Evolutionary conservation across 441 rosid species (phyloP).

Genomic region (Melastoma candidum): DNA sequence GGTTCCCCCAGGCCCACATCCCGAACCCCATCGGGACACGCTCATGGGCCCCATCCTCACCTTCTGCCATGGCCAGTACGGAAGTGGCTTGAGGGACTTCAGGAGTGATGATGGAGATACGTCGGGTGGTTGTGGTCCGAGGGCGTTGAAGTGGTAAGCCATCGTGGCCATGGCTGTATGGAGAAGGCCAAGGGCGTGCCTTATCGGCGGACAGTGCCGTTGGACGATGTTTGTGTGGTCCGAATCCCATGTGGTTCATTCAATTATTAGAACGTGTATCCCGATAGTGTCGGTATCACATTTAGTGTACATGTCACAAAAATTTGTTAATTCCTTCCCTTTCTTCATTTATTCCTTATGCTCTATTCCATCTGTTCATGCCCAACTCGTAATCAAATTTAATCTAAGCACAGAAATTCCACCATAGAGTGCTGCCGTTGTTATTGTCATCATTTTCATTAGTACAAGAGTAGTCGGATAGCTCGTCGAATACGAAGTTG

Average conservation of each 20-base stretch:
- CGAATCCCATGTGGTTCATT: no score
- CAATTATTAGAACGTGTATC: no score
- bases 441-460: neutral
- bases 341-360: no score
- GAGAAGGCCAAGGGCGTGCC: no score
- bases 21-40: conserved; percentile 97
- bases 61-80: conserved; percentile 93
- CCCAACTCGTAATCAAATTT: neutral
- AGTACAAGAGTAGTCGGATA: conserved; percentile 22
- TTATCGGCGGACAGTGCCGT: no score
- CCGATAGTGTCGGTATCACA: no score
- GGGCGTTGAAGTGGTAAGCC: conserved; percentile 12
- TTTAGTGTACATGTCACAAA: no score
- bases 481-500: conserved; percentile 25
- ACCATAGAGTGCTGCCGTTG: conserved; percentile 2
- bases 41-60: conserved; percentile 74
- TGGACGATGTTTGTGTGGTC: no score
- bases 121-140: conserved; percentile 24
- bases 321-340: no score
- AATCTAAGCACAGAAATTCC: conserved; percentile 17
- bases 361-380: neutral
- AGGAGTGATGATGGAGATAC: conserved; percentile 26
- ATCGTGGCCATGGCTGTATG: no score
- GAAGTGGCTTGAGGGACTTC: conserved; percentile 52
- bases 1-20: conserved; percentile 99